phyloP scores from a whole-genome alignment of 2,329 filamentous ascomycete genomes.

The Sporothrix brunneoviolacea region DNA sequence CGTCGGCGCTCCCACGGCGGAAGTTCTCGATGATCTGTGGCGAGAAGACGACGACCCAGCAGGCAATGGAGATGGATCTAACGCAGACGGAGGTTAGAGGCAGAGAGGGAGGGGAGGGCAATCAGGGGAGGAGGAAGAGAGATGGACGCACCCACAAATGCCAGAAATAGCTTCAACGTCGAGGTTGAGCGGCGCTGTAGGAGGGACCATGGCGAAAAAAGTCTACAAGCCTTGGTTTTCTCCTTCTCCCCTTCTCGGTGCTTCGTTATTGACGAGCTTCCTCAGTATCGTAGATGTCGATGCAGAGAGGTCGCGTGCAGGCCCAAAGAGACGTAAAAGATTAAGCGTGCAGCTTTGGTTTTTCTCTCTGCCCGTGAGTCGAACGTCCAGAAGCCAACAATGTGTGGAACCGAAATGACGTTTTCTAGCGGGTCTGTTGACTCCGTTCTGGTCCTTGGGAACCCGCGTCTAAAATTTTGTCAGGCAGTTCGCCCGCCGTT shows the following conservation, averaged over 20 bases:
- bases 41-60: slow-evolving; percentile 96
- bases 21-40: slow-evolving; percentile 65
- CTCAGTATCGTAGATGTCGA: too few relatives aligned
- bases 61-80: slow-evolving; percentile 83
- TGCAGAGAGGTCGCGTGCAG: neutral
- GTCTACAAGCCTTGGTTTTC: too few relatives aligned
- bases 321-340: neutral
- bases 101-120: slow-evolving; percentile 9
- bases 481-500: too few relatives aligned
- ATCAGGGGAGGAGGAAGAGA: neutral
- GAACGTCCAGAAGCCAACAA: too few relatives aligned
- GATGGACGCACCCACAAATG: slow-evolving; percentile 66
- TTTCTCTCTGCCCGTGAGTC: too few relatives aligned
- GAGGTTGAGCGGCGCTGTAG: slow-evolving; percentile 56
- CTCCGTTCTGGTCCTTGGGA: too few relatives aligned
- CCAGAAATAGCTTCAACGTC: slow-evolving; percentile 88
- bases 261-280: too few relatives aligned
- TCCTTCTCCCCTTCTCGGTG: too few relatives aligned
- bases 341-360: too few relatives aligned
- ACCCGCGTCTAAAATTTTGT: too few relatives aligned
- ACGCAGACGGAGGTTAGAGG: slow-evolving; percentile 8
- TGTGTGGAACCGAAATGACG: neutral
- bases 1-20: slow-evolving; percentile 21
- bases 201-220: slow-evolving; percentile 50
- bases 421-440: neutral